Percentiles rank a stretch among this genome's conserved stretches.
These are phyloP conservation scores for Neurospora sp. DNA, from an alignment of 495 filamentous ascomycete genomes.

Conservation along the genomic window DNA sequence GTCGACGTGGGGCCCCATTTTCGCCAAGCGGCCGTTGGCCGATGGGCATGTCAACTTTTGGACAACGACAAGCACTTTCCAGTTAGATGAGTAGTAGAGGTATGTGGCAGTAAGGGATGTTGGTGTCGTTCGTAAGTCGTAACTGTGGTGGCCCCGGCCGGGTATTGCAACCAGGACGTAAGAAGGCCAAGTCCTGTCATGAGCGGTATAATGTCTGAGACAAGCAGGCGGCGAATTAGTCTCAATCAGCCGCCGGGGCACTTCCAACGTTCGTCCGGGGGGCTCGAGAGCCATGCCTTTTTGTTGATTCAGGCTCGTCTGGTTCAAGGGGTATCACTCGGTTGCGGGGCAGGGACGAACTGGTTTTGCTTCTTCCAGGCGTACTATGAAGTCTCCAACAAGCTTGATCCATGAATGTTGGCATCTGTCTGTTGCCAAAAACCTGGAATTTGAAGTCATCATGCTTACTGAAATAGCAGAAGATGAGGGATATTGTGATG, in stretches of 20 bases:
- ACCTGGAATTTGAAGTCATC: not conserved
- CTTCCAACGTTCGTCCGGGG: not conserved
- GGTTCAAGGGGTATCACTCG: not conserved
- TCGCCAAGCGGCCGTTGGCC: not conserved
- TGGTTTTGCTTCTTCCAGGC: not conserved
- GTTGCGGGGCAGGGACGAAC: not conserved
- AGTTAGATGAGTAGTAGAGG: not conserved
- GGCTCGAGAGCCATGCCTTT: not conserved
- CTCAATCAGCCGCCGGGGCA: not conserved
- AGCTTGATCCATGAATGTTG: not conserved
- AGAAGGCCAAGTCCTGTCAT: not conserved
- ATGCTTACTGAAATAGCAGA: not conserved
- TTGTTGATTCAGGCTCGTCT: not conserved
- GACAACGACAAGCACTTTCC: not conserved
- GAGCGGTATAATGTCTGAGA: not conserved
- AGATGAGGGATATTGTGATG: not conserved
- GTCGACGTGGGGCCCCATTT: not conserved
- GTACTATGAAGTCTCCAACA: not conserved
- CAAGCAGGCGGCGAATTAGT: not conserved
- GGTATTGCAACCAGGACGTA: not conserved
- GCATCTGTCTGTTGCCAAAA: not conserved
- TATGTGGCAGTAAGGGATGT: not conserved
- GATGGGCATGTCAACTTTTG: not conserved
- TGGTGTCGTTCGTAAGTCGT: not conserved
- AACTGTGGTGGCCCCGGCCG: not conserved